These are phyloP conservation scores for Euphorbia lathyris DNA, from an alignment of 345 rosid genomes.

Conservation along the genomic window DNA sequence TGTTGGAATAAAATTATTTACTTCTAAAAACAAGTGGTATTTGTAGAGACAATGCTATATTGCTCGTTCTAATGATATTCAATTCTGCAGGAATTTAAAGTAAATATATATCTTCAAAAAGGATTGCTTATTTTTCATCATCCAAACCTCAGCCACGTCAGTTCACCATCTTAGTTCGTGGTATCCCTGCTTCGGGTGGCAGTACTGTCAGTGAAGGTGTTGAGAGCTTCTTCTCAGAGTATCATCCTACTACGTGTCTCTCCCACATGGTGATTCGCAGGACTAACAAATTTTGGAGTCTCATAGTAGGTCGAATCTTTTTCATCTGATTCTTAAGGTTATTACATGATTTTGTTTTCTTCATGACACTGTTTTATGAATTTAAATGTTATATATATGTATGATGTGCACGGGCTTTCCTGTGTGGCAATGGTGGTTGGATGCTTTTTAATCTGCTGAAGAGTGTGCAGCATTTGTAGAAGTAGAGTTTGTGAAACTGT, in stretches of 20 bases:
- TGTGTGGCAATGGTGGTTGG: not conserved
- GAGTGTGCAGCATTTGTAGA: not conserved
- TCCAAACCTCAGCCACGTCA: constrained; percentile 91
- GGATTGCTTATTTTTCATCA: constrained; percentile 70
- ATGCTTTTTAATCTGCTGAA: not conserved
- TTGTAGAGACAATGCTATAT: constrained; percentile 5
- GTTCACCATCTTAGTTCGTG: constrained; percentile 79
- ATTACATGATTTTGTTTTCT: not conserved
- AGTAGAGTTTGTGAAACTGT: too few species aligned
- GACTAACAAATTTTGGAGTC: constrained; percentile 62
- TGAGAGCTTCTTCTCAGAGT: constrained; percentile 67
- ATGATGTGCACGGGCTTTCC: not conserved
- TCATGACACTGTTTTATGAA: not conserved
- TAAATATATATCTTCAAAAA: constrained; percentile 55
- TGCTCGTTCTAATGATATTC: constrained; percentile 14
- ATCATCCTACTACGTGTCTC: constrained; percentile 66
- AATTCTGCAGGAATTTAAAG: constrained; percentile 66
- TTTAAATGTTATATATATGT: not conserved
- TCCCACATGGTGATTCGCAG: constrained; percentile 74
- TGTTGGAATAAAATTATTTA: not conserved
- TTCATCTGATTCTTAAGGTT: not conserved
- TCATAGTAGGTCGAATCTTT: constrained; percentile 51
- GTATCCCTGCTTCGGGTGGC: constrained; percentile 67
- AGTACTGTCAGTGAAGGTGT: constrained; percentile 72
- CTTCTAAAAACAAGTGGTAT: not conserved